A percentile compares a stretch with the other conserved stretches of the same genome.
These are phyloP conservation scores for Zygosaccharomyces sapae DNA, from an alignment of 1,139 yeast genomes.

Conservation along the genomic window DNA sequence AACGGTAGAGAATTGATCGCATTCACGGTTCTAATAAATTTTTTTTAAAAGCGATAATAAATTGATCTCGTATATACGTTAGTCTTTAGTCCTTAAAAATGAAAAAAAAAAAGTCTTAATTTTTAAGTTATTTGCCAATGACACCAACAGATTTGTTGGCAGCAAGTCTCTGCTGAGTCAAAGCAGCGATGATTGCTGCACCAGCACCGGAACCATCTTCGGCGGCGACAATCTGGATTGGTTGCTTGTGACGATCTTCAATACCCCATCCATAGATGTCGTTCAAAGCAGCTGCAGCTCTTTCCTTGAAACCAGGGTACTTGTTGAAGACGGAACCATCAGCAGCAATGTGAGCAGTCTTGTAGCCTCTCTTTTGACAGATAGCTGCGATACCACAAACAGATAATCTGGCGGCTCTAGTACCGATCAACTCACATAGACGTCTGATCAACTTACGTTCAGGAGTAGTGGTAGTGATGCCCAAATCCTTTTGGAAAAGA, in stretches of 20 bases:
- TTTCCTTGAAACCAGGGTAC: conserved; percentile 86
- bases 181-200: conserved; percentile 95
- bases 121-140: conserved; percentile 15
- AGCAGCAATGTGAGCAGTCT: conserved; percentile 85
- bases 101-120: too few species aligned
- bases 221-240: conserved; percentile 79
- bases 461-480: conserved; percentile 60
- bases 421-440: conserved; percentile 82
- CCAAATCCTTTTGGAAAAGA: conserved; percentile 56
- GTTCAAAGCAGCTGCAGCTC: conserved; percentile 84
- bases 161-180: conserved; percentile 72
- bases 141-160: conserved; percentile 74
- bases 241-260: conserved; percentile 48
- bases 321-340: conserved; percentile 94
- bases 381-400: conserved; percentile 96
- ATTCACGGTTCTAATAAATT: background rate
- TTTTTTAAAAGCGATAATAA: conserved; percentile 3
- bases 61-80: conserved; percentile 13
- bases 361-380: conserved; percentile 78
- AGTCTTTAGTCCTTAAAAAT: conserved; percentile 2
- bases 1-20: background rate
- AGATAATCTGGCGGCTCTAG: conserved; percentile 87
- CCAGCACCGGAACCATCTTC: conserved; percentile 99
- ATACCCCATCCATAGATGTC: conserved; percentile 83
- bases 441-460: conserved; percentile 84